Conservation (phyloP, 2,329 filamentous ascomycete genomes). For the Seiridium unicorne region DNA sequence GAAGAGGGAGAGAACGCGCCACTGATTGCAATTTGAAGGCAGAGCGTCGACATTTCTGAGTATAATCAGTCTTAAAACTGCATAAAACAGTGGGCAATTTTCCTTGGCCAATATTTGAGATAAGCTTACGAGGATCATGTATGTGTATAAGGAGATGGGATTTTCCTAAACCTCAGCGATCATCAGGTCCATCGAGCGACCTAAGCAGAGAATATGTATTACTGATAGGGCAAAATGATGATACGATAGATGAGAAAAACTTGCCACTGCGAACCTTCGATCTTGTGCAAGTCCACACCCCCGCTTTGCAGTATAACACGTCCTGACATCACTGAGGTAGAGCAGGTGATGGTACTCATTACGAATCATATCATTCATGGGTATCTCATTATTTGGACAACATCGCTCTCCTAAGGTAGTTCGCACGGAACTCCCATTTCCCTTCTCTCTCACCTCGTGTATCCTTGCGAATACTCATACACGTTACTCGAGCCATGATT, state of each 20-base stretch:
- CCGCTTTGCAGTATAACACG: too few relatives aligned
- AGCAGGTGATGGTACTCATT: too few relatives aligned
- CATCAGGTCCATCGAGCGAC: neutral
- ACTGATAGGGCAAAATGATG: neutral
- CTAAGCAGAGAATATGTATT: neutral
- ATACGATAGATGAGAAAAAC: neutral
- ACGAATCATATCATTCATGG: too few relatives aligned
- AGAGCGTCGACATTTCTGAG: neutral
- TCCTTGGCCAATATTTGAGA: neutral
- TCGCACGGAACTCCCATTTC: too few relatives aligned
- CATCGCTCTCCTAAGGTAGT: too few relatives aligned
- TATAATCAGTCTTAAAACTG: neutral
- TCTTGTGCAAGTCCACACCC: too few relatives aligned
- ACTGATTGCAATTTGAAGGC: slow-evolving; percentile 1
- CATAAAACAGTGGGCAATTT: neutral
- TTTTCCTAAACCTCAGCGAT: neutral
- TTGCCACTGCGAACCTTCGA: too few relatives aligned
- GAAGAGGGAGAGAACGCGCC: neutral
- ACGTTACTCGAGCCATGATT: too few relatives aligned
- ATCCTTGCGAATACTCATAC: too few relatives aligned
- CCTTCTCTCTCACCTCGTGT: too few relatives aligned
- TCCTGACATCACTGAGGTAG: too few relatives aligned
- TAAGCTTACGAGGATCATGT: neutral
- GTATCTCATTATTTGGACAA: too few relatives aligned
- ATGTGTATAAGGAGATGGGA: neutral